These are phyloP conservation scores for Solanum peruvianum DNA, from an alignment of 257 asterid genomes.

Conservation along the genomic window DNA sequence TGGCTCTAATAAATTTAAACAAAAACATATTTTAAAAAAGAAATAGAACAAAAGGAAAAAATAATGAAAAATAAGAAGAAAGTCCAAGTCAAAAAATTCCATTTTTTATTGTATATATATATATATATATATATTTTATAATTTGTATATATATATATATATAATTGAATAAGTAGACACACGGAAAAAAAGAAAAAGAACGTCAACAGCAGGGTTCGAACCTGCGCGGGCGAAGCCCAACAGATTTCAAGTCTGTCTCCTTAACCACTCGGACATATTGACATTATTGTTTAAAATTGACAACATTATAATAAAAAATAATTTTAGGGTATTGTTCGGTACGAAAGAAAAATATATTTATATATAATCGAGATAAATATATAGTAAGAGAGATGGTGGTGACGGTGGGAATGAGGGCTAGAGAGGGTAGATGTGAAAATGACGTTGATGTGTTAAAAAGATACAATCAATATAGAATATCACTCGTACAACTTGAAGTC, in stretches of 20 bases:
- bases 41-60: too few relatives aligned
- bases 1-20: too few relatives aligned
- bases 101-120: too few relatives aligned
- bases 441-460: background rate
- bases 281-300: background rate
- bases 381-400: background rate
- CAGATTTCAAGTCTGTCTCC: constrained; percentile 94
- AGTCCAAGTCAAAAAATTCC: too few relatives aligned
- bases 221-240: constrained; percentile 91
- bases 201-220: constrained; percentile 81
- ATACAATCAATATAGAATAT: background rate
- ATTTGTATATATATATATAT: too few relatives aligned
- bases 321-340: background rate
- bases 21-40: too few relatives aligned
- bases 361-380: too few relatives aligned
- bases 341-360: background rate
- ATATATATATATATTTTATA: too few relatives aligned
- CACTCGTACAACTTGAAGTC: too few relatives aligned
- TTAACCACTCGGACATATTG: constrained; percentile 96
- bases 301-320: too few relatives aligned
- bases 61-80: too few relatives aligned
- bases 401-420: background rate
- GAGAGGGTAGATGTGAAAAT: background rate
- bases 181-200: accelerated
- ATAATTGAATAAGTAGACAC: too few relatives aligned